Evolutionary conservation across 2,329 filamentous ascomycete genomes (phyloP), one percentile per base, ranked within the genome.

Genomic region (Aspergillus alliaceus): DNA sequence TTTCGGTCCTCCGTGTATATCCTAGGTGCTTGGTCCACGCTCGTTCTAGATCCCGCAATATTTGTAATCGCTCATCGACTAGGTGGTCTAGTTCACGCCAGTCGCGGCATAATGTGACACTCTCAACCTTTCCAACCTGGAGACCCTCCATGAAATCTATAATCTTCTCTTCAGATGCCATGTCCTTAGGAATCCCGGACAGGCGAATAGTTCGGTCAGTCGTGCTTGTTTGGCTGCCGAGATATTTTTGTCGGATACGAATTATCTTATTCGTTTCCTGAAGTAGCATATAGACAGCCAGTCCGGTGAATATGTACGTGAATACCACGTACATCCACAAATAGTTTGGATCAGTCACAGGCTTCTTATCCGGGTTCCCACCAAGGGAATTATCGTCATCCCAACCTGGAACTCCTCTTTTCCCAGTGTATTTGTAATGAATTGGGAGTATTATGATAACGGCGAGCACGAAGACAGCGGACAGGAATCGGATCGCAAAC

Each of bases 241-340:
- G 82, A 70, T 97, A 99, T 57, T 92, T 87, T 73, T 99, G 95
- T 24, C 95, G 83, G 29, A 93, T 84, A 56, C 88, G 85, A 62
- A 98, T 96, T 52, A 99, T 89, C 58, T 87, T 89, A 64, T 89
- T 86, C 0, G 95, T 98, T 75, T 96, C 89, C 40, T 84, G 83
- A 57, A 93, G 86, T 66, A 98, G 86, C 64, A 93, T 84, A 71
- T 93, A 96, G 12, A 97, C 79, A 0, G 90, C 90, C 40, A 98
- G 77, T 1, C 80, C 85, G 6, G 89, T 93, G 73, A 98, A 99
- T 51, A 98, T 82, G 77, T 97, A 99, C 1, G 92, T 90, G 67
- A 99, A 99, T n/a, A 90, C 81, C 14, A 96, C 84, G 69, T 98
- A 97, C 68, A 93, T 90, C 92, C 93, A 97, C 1, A 97, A 78